Evolutionary conservation across 1,284 basidiomycete genomes (phyloP), one percentile per base, ranked within the genome.

Genomic region (Ganoderma multipileum): DNA sequence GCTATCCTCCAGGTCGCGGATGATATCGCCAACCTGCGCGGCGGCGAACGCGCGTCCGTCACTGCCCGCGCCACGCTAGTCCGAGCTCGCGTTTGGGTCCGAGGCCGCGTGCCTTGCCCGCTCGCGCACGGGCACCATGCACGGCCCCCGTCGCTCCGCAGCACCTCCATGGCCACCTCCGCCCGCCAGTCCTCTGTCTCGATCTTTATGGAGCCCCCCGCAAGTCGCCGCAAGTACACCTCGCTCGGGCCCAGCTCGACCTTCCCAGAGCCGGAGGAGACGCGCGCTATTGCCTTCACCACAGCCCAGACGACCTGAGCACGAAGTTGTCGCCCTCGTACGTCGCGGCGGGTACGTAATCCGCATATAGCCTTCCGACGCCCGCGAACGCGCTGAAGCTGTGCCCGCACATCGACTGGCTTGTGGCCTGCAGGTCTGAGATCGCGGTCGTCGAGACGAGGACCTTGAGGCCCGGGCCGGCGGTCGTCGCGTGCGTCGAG

Each of bases 381-480:
- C 91, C 92, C 1, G 89, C 83, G 72, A 90, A 92, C 0, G 84
- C 86, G 71, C 89, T 91, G 79, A 87, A 94, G 0, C 93, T 93
- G 77, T 95, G 93, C 3, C 93, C 93, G 63, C 93, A 93, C 83
- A 93, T 87, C 0, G 91, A 87, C 12, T 91, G 85, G 14, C 93
- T 85, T 8, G 89, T 88, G 5, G 83, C 86, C 77, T 95, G 93
- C 23, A 93, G 77, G 69, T 91, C 91, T 39, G 86, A 85, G 7
- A 89, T 83, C 3, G 84, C 81, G 30, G 83, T 79, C 0, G 84
- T 84, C 1, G 88, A 86, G 3, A 86, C 86, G 30, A 92, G 82
- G 0, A 88, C 84, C 76, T 95, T 95, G 28, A 95, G 81, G 0
- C 89, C 91, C 72, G 89, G 81, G 0, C 89, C 91, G 72, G 89